Evolutionary conservation across 73 alveolate species (phyloP).

Genomic region (Paramecium pentaurelia): DNA sequence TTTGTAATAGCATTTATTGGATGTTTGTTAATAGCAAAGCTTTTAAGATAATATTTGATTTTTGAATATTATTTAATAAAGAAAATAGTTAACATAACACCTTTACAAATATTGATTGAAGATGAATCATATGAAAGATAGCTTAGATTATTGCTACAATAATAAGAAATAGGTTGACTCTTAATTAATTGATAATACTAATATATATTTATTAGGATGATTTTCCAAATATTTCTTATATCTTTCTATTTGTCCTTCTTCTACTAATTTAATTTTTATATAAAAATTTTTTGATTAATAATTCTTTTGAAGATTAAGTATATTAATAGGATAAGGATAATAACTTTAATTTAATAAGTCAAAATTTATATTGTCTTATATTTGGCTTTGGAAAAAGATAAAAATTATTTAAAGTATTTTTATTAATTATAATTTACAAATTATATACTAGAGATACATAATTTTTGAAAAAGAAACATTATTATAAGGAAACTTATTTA

Average conservation of each 20-base stretch:
- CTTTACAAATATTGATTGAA: not conserved
- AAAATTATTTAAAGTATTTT: not conserved
- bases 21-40: not conserved
- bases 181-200: not conserved
- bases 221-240: not conserved
- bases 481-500: too few species aligned
- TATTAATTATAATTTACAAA: too few species aligned
- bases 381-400: not conserved
- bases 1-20: not conserved
- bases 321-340: not conserved
- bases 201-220: not conserved
- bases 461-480: too few species aligned
- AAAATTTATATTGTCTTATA: not conserved
- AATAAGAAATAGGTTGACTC: not conserved
- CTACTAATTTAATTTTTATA: too few species aligned
- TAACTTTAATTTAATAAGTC: not conserved
- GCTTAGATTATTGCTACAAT: not conserved
- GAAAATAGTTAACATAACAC: not conserved
- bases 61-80: not conserved
- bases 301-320: too few species aligned
- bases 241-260: not conserved
- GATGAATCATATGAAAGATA: not conserved
- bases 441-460: too few species aligned
- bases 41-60: not conserved
- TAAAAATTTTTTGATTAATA: too few species aligned